Evolutionary conservation across 2,329 filamentous ascomycete genomes (phyloP).

Genomic region (Grosmannia huntii): DNA sequence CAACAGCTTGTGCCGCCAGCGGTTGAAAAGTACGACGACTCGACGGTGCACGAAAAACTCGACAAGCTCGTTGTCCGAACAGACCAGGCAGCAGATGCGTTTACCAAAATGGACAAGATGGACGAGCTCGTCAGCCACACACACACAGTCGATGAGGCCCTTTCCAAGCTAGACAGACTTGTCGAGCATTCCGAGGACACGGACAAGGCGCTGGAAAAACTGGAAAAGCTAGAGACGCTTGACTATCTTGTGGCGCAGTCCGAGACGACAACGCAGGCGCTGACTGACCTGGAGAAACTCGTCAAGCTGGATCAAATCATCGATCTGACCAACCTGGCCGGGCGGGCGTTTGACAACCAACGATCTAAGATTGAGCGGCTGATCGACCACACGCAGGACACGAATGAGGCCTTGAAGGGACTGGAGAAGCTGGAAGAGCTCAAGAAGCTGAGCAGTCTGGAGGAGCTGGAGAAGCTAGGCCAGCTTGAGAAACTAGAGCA

Average conservation of each 20-base stretch:
- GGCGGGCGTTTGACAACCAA: conserved; percentile 10
- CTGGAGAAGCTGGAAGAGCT: not conserved
- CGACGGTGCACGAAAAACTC: conserved; percentile 42
- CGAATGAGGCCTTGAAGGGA: not conserved
- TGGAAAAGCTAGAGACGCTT: conserved; percentile 3
- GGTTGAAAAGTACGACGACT: conserved; percentile 54
- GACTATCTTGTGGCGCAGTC: conserved; percentile 47
- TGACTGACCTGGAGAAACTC: conserved; percentile 37
- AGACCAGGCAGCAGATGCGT: conserved; percentile 50
- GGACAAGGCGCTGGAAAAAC: conserved; percentile 5
- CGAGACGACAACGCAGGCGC: conserved; percentile 54
- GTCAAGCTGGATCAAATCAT: conserved; percentile 10
- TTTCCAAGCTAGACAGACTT: conserved; percentile 3
- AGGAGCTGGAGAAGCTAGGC: conserved; percentile 19
- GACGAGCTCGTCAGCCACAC: conserved; percentile 1
- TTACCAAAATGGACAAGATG: conserved; percentile 9
- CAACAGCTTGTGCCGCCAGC: conserved; percentile 45
- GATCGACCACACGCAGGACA: not conserved
- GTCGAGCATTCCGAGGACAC: conserved; percentile 10
- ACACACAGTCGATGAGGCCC: not conserved
- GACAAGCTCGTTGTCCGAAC: conserved; percentile 1
- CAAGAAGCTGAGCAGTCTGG: not conserved
- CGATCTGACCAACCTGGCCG: conserved; percentile 6
- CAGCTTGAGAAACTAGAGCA: conserved; percentile 4
- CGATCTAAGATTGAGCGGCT: conserved; percentile 9